Percentiles rank a stretch among this genome's conserved stretches.
These are phyloP conservation scores for Viola odorata DNA, from an alignment of 345 rosid genomes.

Conservation along the genomic window DNA sequence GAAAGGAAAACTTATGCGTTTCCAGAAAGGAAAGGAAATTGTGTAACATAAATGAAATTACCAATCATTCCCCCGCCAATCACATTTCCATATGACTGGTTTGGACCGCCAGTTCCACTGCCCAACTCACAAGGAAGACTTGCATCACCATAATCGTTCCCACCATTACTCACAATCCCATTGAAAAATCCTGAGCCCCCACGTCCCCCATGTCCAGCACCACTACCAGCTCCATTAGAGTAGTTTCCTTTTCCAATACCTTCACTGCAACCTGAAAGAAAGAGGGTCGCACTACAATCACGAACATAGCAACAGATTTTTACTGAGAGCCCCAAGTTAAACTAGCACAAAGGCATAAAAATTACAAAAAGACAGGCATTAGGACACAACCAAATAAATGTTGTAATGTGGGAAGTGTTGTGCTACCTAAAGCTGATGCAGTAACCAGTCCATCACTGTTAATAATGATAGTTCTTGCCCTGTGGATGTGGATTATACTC, in stretches of 20 bases:
- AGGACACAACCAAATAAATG: conserved; percentile 11
- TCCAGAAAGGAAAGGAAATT: conserved; percentile 2
- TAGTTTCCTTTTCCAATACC: conserved; percentile 85
- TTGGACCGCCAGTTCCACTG: conserved; percentile 88
- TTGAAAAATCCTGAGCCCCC: conserved; percentile 92
- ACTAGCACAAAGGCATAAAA: conserved; percentile 14
- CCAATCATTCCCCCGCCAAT: conserved; percentile 97
- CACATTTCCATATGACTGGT: conserved; percentile 52
- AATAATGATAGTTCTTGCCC: conserved; percentile 75
- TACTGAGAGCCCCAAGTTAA: conserved; percentile 6
- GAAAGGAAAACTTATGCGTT: neutral
- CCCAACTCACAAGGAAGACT: conserved; percentile 96
- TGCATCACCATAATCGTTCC: conserved; percentile 73
- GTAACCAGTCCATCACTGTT: conserved; percentile 60
- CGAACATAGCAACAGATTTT: conserved; percentile 5
- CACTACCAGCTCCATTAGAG: conserved; percentile 89
- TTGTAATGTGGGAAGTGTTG: conserved; percentile 6
- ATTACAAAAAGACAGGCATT: conserved; percentile 8
- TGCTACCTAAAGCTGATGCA: conserved; percentile 81
- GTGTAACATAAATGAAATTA: conserved; percentile 21
- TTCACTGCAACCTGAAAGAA: conserved; percentile 71
- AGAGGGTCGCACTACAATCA: conserved; percentile 13
- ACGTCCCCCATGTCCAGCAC: conserved; percentile 95
- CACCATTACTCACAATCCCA: conserved; percentile 75
- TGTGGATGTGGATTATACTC: conserved; percentile 89